Base-by-base conservation (phyloP, 345 rosid species). In the Pistacia vera region DNA sequence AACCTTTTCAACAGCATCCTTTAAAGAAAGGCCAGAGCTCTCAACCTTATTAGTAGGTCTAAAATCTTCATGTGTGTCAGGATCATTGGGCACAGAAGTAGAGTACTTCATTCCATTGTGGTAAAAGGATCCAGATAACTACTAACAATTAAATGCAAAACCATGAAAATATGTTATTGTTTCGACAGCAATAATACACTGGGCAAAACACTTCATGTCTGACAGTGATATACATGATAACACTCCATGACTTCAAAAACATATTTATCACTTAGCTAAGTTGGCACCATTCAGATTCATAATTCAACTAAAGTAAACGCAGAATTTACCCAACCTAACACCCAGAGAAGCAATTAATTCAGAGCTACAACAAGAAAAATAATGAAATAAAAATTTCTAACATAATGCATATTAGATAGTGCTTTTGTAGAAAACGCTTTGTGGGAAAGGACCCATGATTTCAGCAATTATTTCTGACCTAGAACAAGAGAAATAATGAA, bases 21-120 rank as follows among this genome's bases (percentile, higher is more conserved):
- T 85, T 61, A 92, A 77, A 57, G 95, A 88, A 44, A 78, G 80
- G 17, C 76, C 78, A 17, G 93, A 86, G 66, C 58, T 81, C 16
- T 85, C 86, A 59, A 82, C 33, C 89, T 93, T 96, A 55, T 82
- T 90, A 33, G 80, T 79, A 22, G 94, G 91, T 79, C 59, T 92
- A 75, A 93, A 96, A 84, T 93, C 98, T 70, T 93, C 93, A 84
- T 96, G 97, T 8, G 88, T 92, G 62, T 91, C 98, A 22, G 93
- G 93, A 81, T 91, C 95, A 75, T 82, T 80, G 6, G 99, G 94
- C 66, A 82, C 83, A 67, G 84, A 72, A 8, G 91, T 75, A 2
- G 81, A 89, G 76, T 77, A 85, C 83, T 84, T 85, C 82, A 81
- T 62, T 70, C 85, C 91, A 86, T 79, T 73, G 22, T 76, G 82